Percentiles rank a stretch among this genome's conserved stretches.
phyloP scores from a whole-genome alignment of 2,329 filamentous ascomycete genomes.

The Calonectria pauciramosa region DNA sequence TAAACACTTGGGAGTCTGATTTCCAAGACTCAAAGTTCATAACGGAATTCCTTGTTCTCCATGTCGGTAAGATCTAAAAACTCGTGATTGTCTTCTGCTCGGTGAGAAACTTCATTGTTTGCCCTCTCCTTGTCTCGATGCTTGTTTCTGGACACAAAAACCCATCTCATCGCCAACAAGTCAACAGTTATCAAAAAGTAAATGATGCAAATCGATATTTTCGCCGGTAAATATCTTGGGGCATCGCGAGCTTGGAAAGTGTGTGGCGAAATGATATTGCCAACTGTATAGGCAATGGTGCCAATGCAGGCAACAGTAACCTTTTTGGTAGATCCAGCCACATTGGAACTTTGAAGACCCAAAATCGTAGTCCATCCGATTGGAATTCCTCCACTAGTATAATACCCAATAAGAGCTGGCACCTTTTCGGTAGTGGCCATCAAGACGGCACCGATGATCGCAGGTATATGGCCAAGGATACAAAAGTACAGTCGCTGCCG shows the following conservation, averaged over 20 bases:
- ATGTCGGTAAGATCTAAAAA: slow-evolving; percentile 38
- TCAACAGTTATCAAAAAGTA: slow-evolving; percentile 38
- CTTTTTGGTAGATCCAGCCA: slow-evolving; percentile 39
- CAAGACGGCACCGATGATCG: slow-evolving; percentile 35
- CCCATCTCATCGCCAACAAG: slow-evolving; percentile 35
- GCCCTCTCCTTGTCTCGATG: slow-evolving; percentile 28
- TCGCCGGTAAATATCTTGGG: slow-evolving; percentile 35
- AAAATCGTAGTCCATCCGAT: slow-evolving; percentile 41
- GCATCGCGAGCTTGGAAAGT: slow-evolving; percentile 38
- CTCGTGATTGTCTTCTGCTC: slow-evolving; percentile 35
- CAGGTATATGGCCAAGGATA: slow-evolving; percentile 31
- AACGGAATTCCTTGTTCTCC: slow-evolving; percentile 34
- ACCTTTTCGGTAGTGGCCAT: slow-evolving; percentile 42
- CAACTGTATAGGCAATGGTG: slow-evolving; percentile 37
- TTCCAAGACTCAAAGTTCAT: slow-evolving; percentile 19
- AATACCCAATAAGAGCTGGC: slow-evolving; percentile 37
- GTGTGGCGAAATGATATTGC: slow-evolving; percentile 40
- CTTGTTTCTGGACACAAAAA: slow-evolving; percentile 32
- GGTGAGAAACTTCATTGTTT: background rate
- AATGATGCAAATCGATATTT: slow-evolving; percentile 39
- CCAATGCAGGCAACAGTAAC: slow-evolving; percentile 40
- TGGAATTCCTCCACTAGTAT: slow-evolving; percentile 36
- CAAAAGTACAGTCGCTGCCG: slow-evolving; percentile 33
- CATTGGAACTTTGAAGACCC: slow-evolving; percentile 37
- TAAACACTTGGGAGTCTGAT: background rate